Evolutionary conservation across 1,284 basidiomycete genomes (phyloP), one percentile per base, ranked within the genome.

Genomic region (Thecaphora frezii): DNA sequence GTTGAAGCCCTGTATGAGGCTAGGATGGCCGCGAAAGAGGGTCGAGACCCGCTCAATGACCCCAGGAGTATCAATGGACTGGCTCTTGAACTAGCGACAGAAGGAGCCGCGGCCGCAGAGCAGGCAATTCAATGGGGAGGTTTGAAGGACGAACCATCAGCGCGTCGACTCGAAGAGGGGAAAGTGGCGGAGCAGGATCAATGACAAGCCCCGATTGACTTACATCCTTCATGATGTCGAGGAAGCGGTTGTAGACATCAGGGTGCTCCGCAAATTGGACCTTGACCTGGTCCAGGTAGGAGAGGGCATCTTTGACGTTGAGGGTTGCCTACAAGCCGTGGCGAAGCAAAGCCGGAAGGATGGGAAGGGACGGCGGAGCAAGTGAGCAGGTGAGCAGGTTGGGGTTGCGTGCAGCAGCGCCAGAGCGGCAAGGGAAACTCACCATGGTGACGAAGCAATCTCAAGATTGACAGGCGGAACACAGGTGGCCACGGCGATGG

Each of bases 1-100:
- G 82, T 99, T 98, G 86, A 98, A 98, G 30, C 96, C 96, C 81
- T 96, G 90, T 53, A 99, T 97, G 71, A 99, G 89, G 60, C 85
- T 81, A 1, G 90, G 91, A 81, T 97, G 92, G 14, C 93, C 93
- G 69, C 91, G 87, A 81, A 99, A 99, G 42, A 99, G 87, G 66
- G 86, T 87, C 2, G 93, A 97, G 49, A 98, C 94, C 54, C 96
- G 89, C 73, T 93, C 88, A 78, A 99, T 99, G 73, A 98, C 96
- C 58, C 93, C 94, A 1, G 94, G 96, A 0, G 96, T 98, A 83
- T 98, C 94, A 80, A 98, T 97, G 22, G 73, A 59, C 46, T 77
- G 76, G 54, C 68, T 72, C 58, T 77, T 77, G 69, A 77, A 76
- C 73, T 75, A 57, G 9, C 16, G 47, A 13, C n/a, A n/a, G n/a